phyloP scores from a whole-genome alignment of 2,329 filamentous ascomycete genomes.

The Ascochyta viciae-villosae region DNA sequence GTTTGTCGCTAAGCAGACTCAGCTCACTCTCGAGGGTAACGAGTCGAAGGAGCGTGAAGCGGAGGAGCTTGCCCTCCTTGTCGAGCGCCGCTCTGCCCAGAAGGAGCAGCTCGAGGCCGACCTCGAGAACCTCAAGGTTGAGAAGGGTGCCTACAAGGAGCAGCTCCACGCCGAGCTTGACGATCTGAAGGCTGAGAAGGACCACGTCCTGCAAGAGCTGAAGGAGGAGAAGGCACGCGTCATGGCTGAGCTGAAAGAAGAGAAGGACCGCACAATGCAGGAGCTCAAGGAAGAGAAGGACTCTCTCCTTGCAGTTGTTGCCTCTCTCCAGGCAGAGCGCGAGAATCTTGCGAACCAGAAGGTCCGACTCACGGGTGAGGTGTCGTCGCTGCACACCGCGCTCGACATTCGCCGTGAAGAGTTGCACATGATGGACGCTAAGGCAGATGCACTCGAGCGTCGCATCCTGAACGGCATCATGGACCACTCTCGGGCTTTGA shows the following conservation, averaged over 20 bases:
- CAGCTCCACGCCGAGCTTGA: slow-evolving; percentile 59
- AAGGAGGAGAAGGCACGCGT: slow-evolving; percentile 53
- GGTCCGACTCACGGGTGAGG: slow-evolving; percentile 79
- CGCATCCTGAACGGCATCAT: slow-evolving; percentile 95
- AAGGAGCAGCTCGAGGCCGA: slow-evolving; percentile 65
- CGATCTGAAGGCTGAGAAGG: slow-evolving; percentile 54
- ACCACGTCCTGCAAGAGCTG: slow-evolving; percentile 45
- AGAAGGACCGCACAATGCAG: slow-evolving; percentile 43
- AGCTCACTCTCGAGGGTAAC: slow-evolving; percentile 76
- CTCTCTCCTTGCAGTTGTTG: slow-evolving; percentile 59
- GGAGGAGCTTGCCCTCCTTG: slow-evolving; percentile 78
- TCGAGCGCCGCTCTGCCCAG: slow-evolving; percentile 76
- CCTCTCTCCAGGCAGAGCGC: slow-evolving; percentile 69
- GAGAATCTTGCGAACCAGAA: slow-evolving; percentile 81
- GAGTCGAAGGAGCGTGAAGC: slow-evolving; percentile 80
- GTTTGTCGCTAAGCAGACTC: slow-evolving; percentile 79
- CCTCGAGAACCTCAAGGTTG: slow-evolving; percentile 52
- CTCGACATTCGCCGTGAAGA: slow-evolving; percentile 89
- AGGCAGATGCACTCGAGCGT: slow-evolving; percentile 87
- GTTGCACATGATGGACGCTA: slow-evolving; percentile 85
- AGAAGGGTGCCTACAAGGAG: slow-evolving; percentile 70
- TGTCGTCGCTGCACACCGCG: slow-evolving; percentile 90
- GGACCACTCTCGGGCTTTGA: slow-evolving; percentile 90
- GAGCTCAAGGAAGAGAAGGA: slow-evolving; percentile 54
- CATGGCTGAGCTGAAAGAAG: slow-evolving; percentile 44